Percentiles rank a stretch among this genome's conserved stretches.
Conservation (phyloP, 2,329 filamentous ascomycete genomes). For the Trichocomaceae sp. region DNA sequence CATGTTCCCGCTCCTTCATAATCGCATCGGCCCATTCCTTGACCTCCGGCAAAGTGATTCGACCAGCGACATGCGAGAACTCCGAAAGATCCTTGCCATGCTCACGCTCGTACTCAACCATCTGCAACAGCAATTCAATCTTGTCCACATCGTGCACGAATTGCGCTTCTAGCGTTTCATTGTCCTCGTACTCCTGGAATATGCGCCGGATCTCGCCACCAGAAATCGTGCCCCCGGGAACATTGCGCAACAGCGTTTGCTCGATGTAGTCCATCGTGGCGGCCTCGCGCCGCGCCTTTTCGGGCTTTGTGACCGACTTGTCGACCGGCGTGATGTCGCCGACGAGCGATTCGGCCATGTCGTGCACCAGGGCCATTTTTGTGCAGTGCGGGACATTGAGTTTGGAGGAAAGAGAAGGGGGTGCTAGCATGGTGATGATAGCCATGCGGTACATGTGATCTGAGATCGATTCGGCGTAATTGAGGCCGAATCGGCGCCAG, state of each 20-base stretch:
- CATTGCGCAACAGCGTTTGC: slow-evolving; percentile 61
- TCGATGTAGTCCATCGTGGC: slow-evolving; percentile 90
- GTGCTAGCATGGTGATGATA: slow-evolving; percentile 87
- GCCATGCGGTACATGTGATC: slow-evolving; percentile 99
- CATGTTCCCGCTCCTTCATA: slow-evolving; percentile 64
- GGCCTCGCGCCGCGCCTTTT: slow-evolving; percentile 82
- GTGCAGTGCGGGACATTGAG: slow-evolving; percentile 79
- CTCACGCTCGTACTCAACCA: slow-evolving; percentile 87
- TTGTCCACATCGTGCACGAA: slow-evolving; percentile 98
- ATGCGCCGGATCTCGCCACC: slow-evolving; percentile 67
- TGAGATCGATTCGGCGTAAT: slow-evolving; percentile 74
- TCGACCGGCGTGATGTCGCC: slow-evolving; percentile 96
- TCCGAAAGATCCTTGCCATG: slow-evolving; percentile 71
- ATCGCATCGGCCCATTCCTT: slow-evolving; percentile 72
- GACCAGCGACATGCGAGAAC: slow-evolving; percentile 71
- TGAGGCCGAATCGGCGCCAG: slow-evolving; percentile 82
- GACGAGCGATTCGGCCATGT: slow-evolving; percentile 93
- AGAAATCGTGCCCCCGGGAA: slow-evolving; percentile 59
- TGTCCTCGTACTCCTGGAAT: slow-evolving; percentile 95
- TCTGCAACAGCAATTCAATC: slow-evolving; percentile 89
- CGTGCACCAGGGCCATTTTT: slow-evolving; percentile 92
- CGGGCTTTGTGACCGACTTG: slow-evolving; percentile 64
- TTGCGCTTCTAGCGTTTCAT: slow-evolving; percentile 70
- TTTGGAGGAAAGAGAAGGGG: slow-evolving; percentile 61
- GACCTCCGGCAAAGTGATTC: slow-evolving; percentile 69